These are phyloP conservation scores for Vitis hybrid DNA, from an alignment of 177 flowering plant genomes.

Conservation along the genomic window DNA sequence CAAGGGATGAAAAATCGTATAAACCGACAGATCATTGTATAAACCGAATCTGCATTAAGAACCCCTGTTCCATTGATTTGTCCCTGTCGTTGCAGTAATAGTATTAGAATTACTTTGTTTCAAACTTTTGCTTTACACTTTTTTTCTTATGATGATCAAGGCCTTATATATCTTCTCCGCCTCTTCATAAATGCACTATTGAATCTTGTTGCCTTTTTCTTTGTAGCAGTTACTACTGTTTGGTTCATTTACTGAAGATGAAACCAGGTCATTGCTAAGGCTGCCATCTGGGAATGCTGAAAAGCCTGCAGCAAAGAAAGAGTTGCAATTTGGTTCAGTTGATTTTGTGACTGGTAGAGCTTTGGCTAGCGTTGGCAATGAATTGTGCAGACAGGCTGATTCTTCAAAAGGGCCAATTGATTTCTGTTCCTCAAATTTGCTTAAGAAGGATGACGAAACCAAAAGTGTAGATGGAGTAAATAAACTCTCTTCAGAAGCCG, in stretches of 20 bases:
- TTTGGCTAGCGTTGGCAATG: conserved; percentile 16
- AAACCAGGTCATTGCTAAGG: conserved; percentile 41
- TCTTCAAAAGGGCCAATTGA: conserved; percentile 17
- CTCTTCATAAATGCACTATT: background rate
- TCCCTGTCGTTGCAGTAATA: no score
- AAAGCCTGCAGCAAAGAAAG: conserved; percentile 30
- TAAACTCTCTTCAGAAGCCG: conserved; percentile 12
- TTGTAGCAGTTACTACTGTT: conserved; percentile 53
- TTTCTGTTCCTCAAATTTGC: conserved; percentile 11
- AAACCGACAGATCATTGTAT: no score
- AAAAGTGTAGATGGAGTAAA: conserved; percentile 15
- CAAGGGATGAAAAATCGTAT: no score
- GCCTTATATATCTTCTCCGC: background rate
- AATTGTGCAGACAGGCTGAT: conserved; percentile 19
- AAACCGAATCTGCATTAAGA: no score
- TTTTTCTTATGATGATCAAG: background rate
- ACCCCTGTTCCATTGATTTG: no score
- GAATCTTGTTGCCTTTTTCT: background rate
- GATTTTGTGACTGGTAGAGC: conserved; percentile 38
- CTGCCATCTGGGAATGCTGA: conserved; percentile 26
- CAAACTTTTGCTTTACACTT: background rate
- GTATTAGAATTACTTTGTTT: background rate
- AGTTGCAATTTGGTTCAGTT: conserved; percentile 60
- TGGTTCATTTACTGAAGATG: conserved; percentile 89
- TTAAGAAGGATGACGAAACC: conserved; percentile 16